Conservation (phyloP, 2,329 filamentous ascomycete genomes). For the Aspergillus unguis region DNA sequence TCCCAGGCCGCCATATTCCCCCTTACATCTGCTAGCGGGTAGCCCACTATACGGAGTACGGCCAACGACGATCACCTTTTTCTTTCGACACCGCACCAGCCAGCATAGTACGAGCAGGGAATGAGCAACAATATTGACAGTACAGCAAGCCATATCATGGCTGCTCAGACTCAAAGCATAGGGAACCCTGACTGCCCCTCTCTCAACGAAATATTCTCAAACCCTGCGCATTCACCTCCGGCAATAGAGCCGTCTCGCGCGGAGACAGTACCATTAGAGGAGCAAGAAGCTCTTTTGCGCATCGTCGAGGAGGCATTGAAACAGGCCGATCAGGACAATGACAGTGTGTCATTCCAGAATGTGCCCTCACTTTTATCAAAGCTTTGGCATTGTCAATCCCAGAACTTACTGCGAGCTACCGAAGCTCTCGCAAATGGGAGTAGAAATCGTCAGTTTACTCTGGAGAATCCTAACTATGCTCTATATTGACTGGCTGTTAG, state of each 20-base stretch:
- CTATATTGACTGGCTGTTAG: slow-evolving; percentile 22
- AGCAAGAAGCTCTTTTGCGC: slow-evolving; percentile 34
- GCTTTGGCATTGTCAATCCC: slow-evolving; percentile 38
- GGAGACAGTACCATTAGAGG: slow-evolving; percentile 22
- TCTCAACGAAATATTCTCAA: slow-evolving; percentile 25
- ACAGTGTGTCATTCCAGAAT: slow-evolving; percentile 25
- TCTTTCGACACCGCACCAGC: background rate
- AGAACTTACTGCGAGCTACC: slow-evolving; percentile 33
- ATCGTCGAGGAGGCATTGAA: slow-evolving; percentile 32
- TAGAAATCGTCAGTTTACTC: slow-evolving; percentile 38
- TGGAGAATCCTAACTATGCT: background rate
- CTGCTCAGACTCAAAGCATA: background rate
- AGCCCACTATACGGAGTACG: background rate
- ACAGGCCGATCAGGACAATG: slow-evolving; percentile 22
- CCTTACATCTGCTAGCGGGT: background rate
- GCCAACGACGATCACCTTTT: background rate
- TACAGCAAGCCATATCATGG: background rate
- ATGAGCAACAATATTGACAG: background rate
- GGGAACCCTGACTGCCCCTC: slow-evolving; percentile 23
- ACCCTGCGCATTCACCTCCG: slow-evolving; percentile 20
- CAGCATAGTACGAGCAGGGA: background rate
- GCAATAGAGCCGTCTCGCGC: slow-evolving; percentile 18
- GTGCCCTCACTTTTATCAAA: slow-evolving; percentile 31
- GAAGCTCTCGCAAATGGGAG: slow-evolving; percentile 43
- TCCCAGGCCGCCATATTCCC: background rate